phyloP scores from a whole-genome alignment of 116 monocot genomes.

The Cymodocea nodosa region DNA sequence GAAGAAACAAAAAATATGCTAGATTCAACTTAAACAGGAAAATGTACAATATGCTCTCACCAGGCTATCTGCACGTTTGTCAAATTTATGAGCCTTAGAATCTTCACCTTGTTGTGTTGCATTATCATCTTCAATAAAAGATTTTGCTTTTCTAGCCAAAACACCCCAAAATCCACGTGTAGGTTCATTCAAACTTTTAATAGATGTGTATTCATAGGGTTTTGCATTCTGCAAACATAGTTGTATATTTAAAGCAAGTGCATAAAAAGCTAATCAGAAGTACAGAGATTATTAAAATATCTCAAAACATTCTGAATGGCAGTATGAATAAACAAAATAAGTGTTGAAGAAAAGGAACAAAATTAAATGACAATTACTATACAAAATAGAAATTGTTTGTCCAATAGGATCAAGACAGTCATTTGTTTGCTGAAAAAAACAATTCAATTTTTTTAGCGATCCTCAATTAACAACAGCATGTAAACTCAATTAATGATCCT shows the following conservation, averaged over 20 bases:
- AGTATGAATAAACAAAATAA: no score
- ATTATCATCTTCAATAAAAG: conserved; percentile 68
- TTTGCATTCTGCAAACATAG: conserved; percentile 29
- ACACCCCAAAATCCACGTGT: conserved; percentile 74
- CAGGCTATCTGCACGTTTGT: not conserved
- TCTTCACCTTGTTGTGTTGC: conserved; percentile 10
- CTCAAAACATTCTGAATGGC: no score
- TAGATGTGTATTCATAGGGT: conserved; percentile 40
- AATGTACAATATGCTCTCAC: not conserved
- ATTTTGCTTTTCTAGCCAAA: conserved; percentile 77
- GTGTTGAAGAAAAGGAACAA: no score
- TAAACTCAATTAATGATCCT: no score
- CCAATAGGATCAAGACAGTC: no score
- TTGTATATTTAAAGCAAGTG: not conserved
- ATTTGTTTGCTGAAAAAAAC: no score
- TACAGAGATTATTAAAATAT: not conserved
- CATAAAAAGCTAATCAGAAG: not conserved
- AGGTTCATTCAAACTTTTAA: conserved; percentile 32
- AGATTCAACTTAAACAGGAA: not conserved
- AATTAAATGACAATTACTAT: no score
- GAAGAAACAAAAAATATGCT: no score
- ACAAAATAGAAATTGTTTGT: no score
- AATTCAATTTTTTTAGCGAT: no score
- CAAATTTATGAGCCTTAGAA: not conserved
- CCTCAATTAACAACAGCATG: no score